Percentiles rank a stretch among this genome's conserved stretches.
Evolutionary conservation across 2,329 filamentous ascomycete genomes (phyloP).

Genomic region (Aspergillus felis): DNA sequence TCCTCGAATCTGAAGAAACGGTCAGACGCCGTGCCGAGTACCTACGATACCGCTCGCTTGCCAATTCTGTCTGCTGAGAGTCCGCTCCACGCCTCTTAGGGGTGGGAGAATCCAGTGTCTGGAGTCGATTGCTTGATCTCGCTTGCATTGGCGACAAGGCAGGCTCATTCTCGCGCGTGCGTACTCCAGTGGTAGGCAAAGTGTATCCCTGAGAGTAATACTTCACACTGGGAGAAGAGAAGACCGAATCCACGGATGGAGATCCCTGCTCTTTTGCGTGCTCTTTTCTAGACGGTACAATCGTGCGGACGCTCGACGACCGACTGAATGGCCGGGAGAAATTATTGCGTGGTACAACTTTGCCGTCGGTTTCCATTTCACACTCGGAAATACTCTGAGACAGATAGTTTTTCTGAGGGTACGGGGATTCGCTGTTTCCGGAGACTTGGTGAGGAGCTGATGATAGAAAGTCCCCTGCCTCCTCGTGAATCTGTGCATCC

Average conservation of each 20-base stretch:
- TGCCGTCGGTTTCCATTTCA: slow-evolving; percentile 1
- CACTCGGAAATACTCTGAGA: background rate
- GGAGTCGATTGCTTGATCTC: slow-evolving; percentile 17
- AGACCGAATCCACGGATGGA: slow-evolving; percentile 1
- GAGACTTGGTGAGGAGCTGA: background rate
- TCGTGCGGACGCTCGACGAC: slow-evolving; percentile 27
- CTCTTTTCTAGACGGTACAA: slow-evolving; percentile 12
- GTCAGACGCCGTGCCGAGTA: slow-evolving; percentile 20
- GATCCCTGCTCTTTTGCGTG: slow-evolving; percentile 8
- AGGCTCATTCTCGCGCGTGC: slow-evolving; percentile 1
- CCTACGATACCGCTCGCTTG: slow-evolving; percentile 19
- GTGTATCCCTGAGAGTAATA: background rate
- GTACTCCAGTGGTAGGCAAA: slow-evolving; percentile 1
- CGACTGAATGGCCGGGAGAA: slow-evolving; percentile 37
- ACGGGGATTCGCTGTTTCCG: background rate
- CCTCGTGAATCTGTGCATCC: slow-evolving; percentile 32
- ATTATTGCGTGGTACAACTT: slow-evolving; percentile 22
- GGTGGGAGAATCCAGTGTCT: slow-evolving; percentile 28
- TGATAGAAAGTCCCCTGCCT: slow-evolving; percentile 15
- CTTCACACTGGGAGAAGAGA: slow-evolving; percentile 1
- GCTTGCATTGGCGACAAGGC: slow-evolving; percentile 22
- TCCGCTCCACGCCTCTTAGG: slow-evolving; percentile 17
- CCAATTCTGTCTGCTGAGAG: slow-evolving; percentile 16
- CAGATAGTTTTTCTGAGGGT: background rate
- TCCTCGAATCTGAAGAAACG: slow-evolving; percentile 17